Base-by-base conservation (phyloP, 73 alveolate species). In the Stentor coeruleus region DNA sequence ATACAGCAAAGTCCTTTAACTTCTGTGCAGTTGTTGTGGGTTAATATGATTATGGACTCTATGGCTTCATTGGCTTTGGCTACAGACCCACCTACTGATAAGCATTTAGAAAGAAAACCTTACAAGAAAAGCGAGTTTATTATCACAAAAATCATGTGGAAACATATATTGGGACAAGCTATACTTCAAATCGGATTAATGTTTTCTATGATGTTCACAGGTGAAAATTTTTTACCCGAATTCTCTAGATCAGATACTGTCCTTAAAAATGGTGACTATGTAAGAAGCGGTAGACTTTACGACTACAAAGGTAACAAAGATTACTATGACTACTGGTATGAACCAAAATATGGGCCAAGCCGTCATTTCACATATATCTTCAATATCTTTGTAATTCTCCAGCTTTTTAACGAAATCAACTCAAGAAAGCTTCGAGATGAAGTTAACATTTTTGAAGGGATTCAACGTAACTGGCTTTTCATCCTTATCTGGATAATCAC, bases 1-100 rank as follows among this genome's bases (percentile, higher is more conserved):
- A 89, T 96, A 73, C 87, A 84, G 81, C 95, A 96, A 81, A 88
- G 97, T 59, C 97, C 98, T 1, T 88, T 96, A 42, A 1, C 79
- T 11, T 37, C 42, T 28, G 37, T 0, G 26, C 79, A 66, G 79
- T 40, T 66, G n/a, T 0, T 66, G n/a, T 66, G 79, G 79, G 79
- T 66, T 20, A 66, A 66, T 83, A 79, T 92, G 72, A 84, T 92
- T 74, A 85, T 95, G 98, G 97, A 94, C 88, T 90, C 98, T 3
- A 58, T 93, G 4, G 98, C 96, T 39, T 85, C 97, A 3, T 81
- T 96, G 39, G 99, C 99, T 26, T 89, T 95, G 39, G 98, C 98
- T 11, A 93, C 98, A 3, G 99, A 95, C 85, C 95, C 97, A 1
- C 99, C 99, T n/a, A 94, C 93, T 33, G 93, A 81, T 31, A 94